Percentiles rank a stretch among this genome's conserved stretches.
Evolutionary conservation across 2,329 filamentous ascomycete species (phyloP).

Genomic region (Orbilia blumenaviensis): DNA sequence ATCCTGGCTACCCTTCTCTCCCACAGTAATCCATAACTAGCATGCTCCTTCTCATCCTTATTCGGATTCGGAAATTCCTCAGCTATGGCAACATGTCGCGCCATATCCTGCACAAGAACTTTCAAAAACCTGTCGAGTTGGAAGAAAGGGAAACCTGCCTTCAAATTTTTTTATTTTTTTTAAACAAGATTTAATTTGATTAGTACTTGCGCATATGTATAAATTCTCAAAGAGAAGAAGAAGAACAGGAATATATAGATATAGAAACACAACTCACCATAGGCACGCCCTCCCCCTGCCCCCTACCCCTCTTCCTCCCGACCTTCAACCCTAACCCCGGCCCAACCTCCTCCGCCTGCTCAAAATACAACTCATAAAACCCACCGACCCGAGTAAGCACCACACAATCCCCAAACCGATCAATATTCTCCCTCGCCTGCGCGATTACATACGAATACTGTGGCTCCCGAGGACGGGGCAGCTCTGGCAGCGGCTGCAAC

Average conservation of each 20-base stretch:
- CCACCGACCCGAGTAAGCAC: constrained; percentile 89
- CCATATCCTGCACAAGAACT: constrained; percentile 87
- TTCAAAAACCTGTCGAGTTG: constrained; percentile 94
- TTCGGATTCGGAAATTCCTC: constrained; percentile 86
- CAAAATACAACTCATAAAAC: constrained; percentile 98
- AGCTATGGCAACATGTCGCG: constrained; percentile 89
- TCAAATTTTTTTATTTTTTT: constrained; percentile 46
- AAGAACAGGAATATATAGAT: constrained; percentile 39
- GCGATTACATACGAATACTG: constrained; percentile 87
- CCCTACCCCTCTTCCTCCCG: constrained; percentile 77
- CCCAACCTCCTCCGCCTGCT: constrained; percentile 89
- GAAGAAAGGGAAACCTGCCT: constrained; percentile 92
- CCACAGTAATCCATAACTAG: constrained; percentile 76
- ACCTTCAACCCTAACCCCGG: constrained; percentile 89
- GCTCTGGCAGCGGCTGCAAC: constrained; percentile 26
- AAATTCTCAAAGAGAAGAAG: not conserved
- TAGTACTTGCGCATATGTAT: too few species aligned
- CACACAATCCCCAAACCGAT: constrained; percentile 88
- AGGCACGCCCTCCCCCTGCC: constrained; percentile 69
- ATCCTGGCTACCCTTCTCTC: constrained; percentile 85
- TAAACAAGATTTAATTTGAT: not conserved
- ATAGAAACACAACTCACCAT: constrained; percentile 73
- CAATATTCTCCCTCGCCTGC: constrained; percentile 88
- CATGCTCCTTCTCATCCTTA: constrained; percentile 68
- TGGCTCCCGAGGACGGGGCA: constrained; percentile 59